Base-by-base conservation (phyloP, 371 early-diverging fungal species). In the Amoeboaphelidium protococcarum region DNA sequence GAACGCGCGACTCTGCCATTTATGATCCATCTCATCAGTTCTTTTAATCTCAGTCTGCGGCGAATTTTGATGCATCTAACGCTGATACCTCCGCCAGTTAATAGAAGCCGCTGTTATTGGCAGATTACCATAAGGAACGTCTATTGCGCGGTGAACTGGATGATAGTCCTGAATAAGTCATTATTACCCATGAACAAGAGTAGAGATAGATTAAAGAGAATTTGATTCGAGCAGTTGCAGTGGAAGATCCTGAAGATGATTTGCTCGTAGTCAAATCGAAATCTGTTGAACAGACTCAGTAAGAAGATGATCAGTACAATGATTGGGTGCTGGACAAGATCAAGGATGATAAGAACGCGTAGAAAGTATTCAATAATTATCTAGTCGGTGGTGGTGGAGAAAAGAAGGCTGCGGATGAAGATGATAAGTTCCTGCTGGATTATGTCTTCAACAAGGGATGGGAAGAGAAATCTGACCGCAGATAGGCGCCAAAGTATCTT, bases 401-500 rank as follows among this genome's bases (percentile, higher is more conserved):
- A 54, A 52, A 50, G 4, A 58, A 64, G 25, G 60, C 57, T 19
- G 41, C 46, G 13, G 54, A 23, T 12, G 47, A 52, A 0, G 41
- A 27, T 21, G 50, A 60, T 47, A 12, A 13, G 19, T 20, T 19
- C 19, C 26, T 13, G 44, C 13, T 26, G 43, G 70, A 72, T 46
- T 82, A 78, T 54, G 72, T 94, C 23, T 52, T 94, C 47, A 91
- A 83, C 54, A 79, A 81, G 50, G 87, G 90, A 2, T 94, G 94
- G 94, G 68, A 87, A 6, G 86, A 83, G 43, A 80, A 77, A 52
- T 64, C 66, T n/a, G 63, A 68, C 41, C 63, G 62, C 69, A 76
- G 49, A 64, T 78, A 48, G 66, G 72, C 1, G 71, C 65, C 1
- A 69, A 73, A 62, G 41, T 48, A 48, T 26, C 53, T 50, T 3